Percentiles rank a stretch among this genome's conserved stretches.
phyloP scores from a whole-genome alignment of 2,329 filamentous ascomycete genomes.

The Fusarium napiforme region DNA sequence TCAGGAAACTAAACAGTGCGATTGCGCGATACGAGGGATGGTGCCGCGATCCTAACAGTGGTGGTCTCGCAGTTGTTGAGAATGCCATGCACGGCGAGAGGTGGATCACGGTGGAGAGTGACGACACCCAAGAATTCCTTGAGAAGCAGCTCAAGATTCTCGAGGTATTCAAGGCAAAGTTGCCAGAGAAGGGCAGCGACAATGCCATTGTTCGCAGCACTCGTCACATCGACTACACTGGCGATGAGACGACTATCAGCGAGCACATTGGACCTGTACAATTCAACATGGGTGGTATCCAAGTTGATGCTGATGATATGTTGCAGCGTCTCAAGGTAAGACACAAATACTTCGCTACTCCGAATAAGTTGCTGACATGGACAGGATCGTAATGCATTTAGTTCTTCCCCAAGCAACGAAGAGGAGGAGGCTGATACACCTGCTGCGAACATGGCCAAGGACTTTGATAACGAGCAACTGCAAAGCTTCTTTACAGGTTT shows the following conservation, averaged over 20 bases:
- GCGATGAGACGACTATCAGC: constrained; percentile 63
- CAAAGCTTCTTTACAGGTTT: constrained; percentile 69
- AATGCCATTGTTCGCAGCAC: constrained; percentile 37
- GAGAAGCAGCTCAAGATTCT: constrained; percentile 78
- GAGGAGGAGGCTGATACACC: constrained; percentile 52
- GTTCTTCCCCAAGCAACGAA: constrained; percentile 57
- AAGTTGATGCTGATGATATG: constrained; percentile 95
- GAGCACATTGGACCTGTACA: constrained; percentile 94
- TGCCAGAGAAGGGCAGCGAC: constrained; percentile 56
- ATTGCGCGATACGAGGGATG: constrained; percentile 82
- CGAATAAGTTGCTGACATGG: constrained; percentile 31
- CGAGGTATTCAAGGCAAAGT: constrained; percentile 70
- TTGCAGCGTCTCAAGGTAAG: constrained; percentile 83
- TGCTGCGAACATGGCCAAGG: constrained; percentile 56
- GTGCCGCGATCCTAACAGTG: constrained; percentile 78
- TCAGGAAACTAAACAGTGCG: constrained; percentile 62
- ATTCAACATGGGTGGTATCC: constrained; percentile 98
- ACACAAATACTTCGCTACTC: not conserved
- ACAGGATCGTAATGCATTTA: constrained; percentile 68
- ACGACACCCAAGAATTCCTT: constrained; percentile 82
- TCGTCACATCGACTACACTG: constrained; percentile 49
- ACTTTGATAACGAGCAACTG: constrained; percentile 64
- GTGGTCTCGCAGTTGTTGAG: constrained; percentile 59
- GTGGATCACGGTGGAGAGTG: constrained; percentile 51
- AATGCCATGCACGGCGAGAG: constrained; percentile 52